Evolutionary conservation across 2,329 filamentous ascomycete species (phyloP), one percentile per base, ranked within the genome.

Genomic region (Pseudogymnoascus sp.): DNA sequence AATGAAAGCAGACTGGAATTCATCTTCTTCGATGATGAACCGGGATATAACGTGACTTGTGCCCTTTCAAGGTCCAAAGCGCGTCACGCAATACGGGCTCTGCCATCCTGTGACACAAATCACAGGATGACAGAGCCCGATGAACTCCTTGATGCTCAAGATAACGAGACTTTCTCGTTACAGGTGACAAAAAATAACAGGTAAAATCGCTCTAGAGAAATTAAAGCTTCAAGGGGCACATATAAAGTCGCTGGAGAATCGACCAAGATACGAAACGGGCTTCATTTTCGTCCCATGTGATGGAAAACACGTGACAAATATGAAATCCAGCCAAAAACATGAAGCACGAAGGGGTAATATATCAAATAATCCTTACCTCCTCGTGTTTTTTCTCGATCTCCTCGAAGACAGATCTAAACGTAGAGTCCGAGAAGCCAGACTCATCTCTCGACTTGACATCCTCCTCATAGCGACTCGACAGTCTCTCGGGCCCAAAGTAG

Each of bases 401-500:
- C 68, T 93, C 85, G 68, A 97, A 81, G 64, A 97, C 87, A 65
- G 88, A 87, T 69, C 83, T 82, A 75, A 85, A 95, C 1, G 89
- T 94, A 66, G 83, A 85, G 58, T 86, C 73, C 43, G 79, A 75
- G 69, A 89, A 90, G 60, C 89, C 89, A 66, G 84, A 88, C 68
- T 81, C 75, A 61, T 78, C 69, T 62, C 85, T 78, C 35, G 75
- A 74, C 39, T 75, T 74, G 59, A 75, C 74, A 66, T 96, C 89
- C 47, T 88, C 73, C 70, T 87, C 86, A 72, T 90, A 99, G 69
- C 94, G 85, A 59, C 83, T 78, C 70, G 89, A 87, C 68, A 97
- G 81, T 68, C 90, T 83, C 77, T 99, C 94, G 6, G 93, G 92
- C 59, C 94, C 93, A 71, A 88, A 97, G 78, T 97, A 97, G 73